Conservation (phyloP, 2,329 filamentous ascomycete species). For the Fusarium bactridioides region DNA sequence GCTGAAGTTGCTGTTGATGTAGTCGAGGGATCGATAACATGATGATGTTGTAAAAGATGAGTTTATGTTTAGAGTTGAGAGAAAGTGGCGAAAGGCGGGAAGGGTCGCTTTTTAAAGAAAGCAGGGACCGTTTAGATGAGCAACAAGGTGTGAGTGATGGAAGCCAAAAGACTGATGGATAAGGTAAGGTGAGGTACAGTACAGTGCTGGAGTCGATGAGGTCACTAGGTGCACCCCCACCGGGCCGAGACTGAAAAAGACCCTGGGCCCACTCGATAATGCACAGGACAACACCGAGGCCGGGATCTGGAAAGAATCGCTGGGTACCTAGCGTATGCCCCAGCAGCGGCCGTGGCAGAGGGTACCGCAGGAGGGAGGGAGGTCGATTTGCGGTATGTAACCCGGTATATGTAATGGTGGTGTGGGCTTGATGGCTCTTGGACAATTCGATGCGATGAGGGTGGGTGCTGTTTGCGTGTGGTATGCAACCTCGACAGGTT, state of each 20-base stretch:
- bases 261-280: constrained; percentile 32
- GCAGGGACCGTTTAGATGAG: constrained; percentile 23
- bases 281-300: constrained; percentile 21
- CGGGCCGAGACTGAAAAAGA: constrained; percentile 14
- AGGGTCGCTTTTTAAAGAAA: constrained; percentile 39
- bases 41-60: constrained; percentile 31
- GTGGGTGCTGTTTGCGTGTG: neutral
- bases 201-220: neutral
- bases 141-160: constrained; percentile 14
- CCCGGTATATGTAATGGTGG: constrained; percentile 16
- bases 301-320: constrained; percentile 10
- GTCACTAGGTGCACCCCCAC: constrained; percentile 2
- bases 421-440: constrained; percentile 15
- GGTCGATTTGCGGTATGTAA: constrained; percentile 26
- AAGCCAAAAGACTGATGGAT: constrained; percentile 34
- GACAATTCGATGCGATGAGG: neutral
- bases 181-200: constrained; percentile 3
- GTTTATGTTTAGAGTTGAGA: constrained; percentile 35
- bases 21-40: constrained; percentile 44
- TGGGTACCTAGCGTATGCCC: neutral
- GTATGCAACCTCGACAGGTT: neutral
- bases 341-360: constrained; percentile 17
- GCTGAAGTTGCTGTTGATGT: constrained; percentile 39
- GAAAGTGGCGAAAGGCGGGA: constrained; percentile 39
- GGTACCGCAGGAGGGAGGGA: constrained; percentile 10